A percentile compares a stretch with the other conserved stretches of the same genome.
phyloP scores from a whole-genome alignment of 345 rosid species.

The Pistacia integerrima region DNA sequence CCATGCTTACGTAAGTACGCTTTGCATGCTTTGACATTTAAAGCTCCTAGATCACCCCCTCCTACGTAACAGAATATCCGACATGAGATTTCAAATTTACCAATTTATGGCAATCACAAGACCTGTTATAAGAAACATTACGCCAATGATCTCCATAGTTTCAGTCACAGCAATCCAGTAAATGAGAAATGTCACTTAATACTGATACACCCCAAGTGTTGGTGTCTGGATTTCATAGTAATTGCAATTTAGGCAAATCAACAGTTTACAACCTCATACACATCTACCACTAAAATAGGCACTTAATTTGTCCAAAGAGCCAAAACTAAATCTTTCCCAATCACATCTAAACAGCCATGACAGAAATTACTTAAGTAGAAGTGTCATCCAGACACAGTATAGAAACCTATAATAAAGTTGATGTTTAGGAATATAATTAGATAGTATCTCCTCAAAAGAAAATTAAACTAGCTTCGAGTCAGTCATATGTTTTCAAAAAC shows the following conservation, averaged over 20 bases:
- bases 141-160: not conserved
- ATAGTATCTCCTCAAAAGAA: too few species aligned
- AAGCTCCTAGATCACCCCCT: slow-evolving; percentile 36
- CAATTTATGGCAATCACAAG: not conserved
- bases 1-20: slow-evolving; percentile 52
- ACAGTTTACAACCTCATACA: not conserved
- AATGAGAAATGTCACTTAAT: not conserved
- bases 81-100: slow-evolving; percentile 16
- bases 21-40: slow-evolving; percentile 48
- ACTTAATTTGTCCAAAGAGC: not conserved
- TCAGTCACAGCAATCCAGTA: too few species aligned
- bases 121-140: not conserved
- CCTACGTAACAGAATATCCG: slow-evolving; percentile 28
- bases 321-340: not conserved
- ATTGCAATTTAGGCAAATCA: not conserved
- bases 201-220: not conserved
- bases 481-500: too few species aligned
- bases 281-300: not conserved
- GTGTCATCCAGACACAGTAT: too few species aligned
- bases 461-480: too few species aligned
- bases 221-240: not conserved
- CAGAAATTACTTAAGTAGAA: too few species aligned
- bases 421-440: too few species aligned
- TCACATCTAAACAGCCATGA: not conserved
- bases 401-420: too few species aligned